phyloP scores from a whole-genome alignment of 371 early-diverging fungal species.

The Circinella umbellata region DNA sequence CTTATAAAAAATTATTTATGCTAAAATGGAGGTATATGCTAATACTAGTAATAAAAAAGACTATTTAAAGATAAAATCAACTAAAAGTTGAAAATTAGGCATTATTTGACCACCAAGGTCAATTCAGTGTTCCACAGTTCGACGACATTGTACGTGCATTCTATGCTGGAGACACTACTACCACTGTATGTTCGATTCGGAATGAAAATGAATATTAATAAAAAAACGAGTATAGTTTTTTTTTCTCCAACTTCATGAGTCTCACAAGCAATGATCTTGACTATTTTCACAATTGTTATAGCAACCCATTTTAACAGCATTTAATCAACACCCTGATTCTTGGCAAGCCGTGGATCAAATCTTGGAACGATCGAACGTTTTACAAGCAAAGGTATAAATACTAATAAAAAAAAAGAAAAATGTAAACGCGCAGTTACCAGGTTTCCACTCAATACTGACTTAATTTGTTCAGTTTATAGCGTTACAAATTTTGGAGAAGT shows the following conservation, averaged over 20 bases:
- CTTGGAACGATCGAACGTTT: conserved; percentile 73
- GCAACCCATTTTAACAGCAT: conserved; percentile 75
- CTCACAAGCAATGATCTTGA: neutral
- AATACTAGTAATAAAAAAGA: neutral
- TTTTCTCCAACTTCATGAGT: neutral
- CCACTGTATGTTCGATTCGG: neutral
- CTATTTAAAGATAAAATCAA: neutral
- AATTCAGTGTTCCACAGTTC: neutral
- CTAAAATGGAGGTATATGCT: neutral
- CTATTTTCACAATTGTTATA: neutral
- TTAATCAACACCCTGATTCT: conserved; percentile 90
- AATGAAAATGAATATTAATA: neutral
- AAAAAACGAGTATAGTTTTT: neutral
- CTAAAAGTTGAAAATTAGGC: neutral
- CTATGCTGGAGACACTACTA: neutral
- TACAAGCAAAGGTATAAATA: conserved; percentile 78
- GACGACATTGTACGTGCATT: conserved; percentile 4
- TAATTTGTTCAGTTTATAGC: conserved; percentile 74
- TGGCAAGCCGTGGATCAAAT: conserved; percentile 93
- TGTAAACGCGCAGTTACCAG: too few species aligned
- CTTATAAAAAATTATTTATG: too few species aligned
- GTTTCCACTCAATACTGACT: neutral
- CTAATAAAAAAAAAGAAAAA: neutral
- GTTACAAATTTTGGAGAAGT: conserved; percentile 88
- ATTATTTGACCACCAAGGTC: conserved; percentile 7